These are phyloP conservation scores for Podaxis mareebaensis DNA, from an alignment of 768 basidiomycete species.

Conservation along the genomic window DNA sequence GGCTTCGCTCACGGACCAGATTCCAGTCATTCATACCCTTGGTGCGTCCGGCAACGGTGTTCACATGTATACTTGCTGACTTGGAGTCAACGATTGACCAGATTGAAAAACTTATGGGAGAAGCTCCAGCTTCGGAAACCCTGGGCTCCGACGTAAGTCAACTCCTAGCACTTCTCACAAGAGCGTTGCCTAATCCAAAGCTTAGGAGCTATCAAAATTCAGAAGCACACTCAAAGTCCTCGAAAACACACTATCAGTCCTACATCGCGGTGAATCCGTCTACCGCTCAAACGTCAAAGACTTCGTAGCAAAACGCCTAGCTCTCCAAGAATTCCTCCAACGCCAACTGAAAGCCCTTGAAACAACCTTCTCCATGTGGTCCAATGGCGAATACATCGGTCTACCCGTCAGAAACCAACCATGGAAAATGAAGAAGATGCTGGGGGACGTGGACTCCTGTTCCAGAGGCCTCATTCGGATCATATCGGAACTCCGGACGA, in stretches of 20 bases:
- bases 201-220: neutral
- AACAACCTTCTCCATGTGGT: neutral
- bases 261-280: neutral
- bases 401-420: neutral
- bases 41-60: neutral
- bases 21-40: neutral
- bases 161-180: too few species aligned
- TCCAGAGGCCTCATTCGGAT: too few species aligned
- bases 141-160: neutral
- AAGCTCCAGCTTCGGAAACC: neutral
- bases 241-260: neutral
- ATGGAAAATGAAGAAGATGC: too few species aligned
- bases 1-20: neutral
- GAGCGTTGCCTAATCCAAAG: too few species aligned
- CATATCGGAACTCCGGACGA: too few species aligned
- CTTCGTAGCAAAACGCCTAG: neutral
- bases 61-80: neutral
- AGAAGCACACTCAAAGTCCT: neutral
- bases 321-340: neutral
- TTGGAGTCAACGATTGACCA: neutral
- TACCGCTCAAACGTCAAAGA: neutral
- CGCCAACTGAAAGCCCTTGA: neutral
- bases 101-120: neutral
- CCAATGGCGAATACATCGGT: neutral
- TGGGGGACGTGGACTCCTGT: too few species aligned